These are phyloP conservation scores for Alternaria gansuensis DNA, from an alignment of 2,329 filamentous ascomycete genomes.

Conservation along the genomic window DNA sequence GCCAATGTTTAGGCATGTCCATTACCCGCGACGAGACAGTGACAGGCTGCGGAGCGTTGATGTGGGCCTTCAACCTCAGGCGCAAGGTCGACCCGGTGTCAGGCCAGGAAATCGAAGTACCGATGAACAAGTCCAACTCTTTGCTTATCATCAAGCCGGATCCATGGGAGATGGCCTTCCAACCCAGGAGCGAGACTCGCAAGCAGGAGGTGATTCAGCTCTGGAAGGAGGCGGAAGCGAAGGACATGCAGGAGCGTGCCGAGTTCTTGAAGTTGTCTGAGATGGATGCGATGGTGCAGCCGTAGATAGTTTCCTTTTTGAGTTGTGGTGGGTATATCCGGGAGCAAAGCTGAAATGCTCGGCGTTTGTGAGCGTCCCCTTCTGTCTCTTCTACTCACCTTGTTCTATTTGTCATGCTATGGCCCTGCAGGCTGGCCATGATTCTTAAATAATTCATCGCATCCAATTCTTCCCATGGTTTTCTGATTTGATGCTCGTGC, in stretches of 20 bases:
- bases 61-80: constrained; percentile 59
- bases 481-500: not conserved
- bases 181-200: constrained; percentile 58
- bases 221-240: constrained; percentile 50
- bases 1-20: constrained; percentile 69
- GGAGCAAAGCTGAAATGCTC: constrained; percentile 10
- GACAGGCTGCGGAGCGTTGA: constrained; percentile 61
- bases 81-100: constrained; percentile 59
- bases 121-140: constrained; percentile 62
- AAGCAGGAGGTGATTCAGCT: constrained; percentile 42
- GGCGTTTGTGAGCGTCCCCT: constrained; percentile 12
- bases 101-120: constrained; percentile 55
- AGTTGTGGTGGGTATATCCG: constrained; percentile 3
- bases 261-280: constrained; percentile 47
- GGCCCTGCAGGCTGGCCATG: constrained; percentile 1
- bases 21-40: constrained; percentile 67
- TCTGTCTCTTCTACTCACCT: not conserved
- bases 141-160: constrained; percentile 67
- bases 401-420: constrained; percentile 1
- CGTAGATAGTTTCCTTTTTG: constrained; percentile 5
- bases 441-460: not conserved
- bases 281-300: constrained; percentile 19
- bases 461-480: not conserved
- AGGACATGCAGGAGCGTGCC: constrained; percentile 48
- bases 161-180: constrained; percentile 64